Percentiles rank a stretch among this genome's conserved stretches.
Conservation (phyloP, 495 filamentous ascomycete species). For the Penicillium parvum region DNA sequence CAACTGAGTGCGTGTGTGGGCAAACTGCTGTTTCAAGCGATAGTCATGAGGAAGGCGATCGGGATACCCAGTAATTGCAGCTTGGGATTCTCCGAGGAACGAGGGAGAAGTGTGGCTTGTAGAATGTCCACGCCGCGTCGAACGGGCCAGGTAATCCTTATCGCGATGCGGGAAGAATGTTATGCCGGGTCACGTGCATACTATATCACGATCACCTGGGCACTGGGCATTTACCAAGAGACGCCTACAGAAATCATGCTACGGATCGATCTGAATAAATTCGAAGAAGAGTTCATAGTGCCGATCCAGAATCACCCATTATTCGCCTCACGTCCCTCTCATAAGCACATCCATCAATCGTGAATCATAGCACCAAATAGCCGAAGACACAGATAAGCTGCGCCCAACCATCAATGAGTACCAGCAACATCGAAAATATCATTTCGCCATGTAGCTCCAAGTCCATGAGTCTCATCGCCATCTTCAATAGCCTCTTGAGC, state of each 20-base stretch:
- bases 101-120: not conserved
- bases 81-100: not conserved
- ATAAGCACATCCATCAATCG: not conserved
- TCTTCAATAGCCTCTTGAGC: constrained; percentile 60
- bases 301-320: no score
- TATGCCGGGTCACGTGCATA: constrained; percentile 18
- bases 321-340: not conserved
- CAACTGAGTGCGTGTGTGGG: not conserved
- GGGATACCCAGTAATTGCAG: not conserved
- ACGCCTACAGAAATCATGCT: not conserved
- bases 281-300: not conserved
- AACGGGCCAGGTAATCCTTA: constrained; percentile 23
- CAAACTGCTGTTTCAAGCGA: not conserved
- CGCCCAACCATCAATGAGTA: not conserved
- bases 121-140: constrained; percentile 3
- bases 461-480: constrained; percentile 45
- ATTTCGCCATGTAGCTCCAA: constrained; percentile 65
- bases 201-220: not conserved
- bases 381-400: not conserved
- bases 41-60: constrained; percentile 10
- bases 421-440: constrained; percentile 69
- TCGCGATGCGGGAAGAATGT: constrained; percentile 19
- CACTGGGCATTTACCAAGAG: not conserved
- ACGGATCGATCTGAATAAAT: not conserved
- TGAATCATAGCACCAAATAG: constrained; percentile 6